Evolutionary conservation across 495 filamentous ascomycete species (phyloP), one percentile per base, ranked within the genome.

Genomic region (Patellaria atrata): DNA sequence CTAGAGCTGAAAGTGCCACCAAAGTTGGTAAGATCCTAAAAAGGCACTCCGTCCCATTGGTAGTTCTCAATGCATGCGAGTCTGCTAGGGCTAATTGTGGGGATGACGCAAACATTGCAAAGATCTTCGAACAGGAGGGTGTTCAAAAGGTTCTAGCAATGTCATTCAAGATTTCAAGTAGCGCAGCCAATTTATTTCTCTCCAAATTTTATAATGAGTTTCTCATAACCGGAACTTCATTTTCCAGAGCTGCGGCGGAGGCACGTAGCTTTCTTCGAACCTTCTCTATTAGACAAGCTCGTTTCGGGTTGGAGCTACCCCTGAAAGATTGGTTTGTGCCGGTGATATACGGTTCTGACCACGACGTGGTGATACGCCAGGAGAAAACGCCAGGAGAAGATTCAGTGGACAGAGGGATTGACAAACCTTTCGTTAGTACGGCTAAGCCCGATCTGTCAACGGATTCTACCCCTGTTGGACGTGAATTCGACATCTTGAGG

Each of bases 11-110:
- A 7, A 15, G 10, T 9, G 28, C 28, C 17, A 10, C 11, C 14
- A 31, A 9, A 15, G 28, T 31, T 8, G 28, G 10, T 8, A 7
- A 7, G 7, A 7, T 15, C 11, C 28, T 31, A 7, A 14, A 15
- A 9, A 9, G 7, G 7, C 14, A 31, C 13, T n/a, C 11, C 7
- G 17, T 31, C 28, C 7, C 7, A 10, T 7, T 9, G 11, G 28
- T 14, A 10, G 13, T 31, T 14, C 28, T 31, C 28, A 31, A 31
- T 31, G 28, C 28, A 10, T 31, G 28, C 28, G 28, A 31, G 17
- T 31, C 28, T 7, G 28, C 28, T 15, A 31, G 13, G 14, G 28
- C 28, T 31, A 14, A 31, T 14, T 31, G 7, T 15, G 28, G 28
- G 17, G 28, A 31, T 15, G 7, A 7, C 17, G 28, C 8, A 7